A percentile compares a stretch with the other conserved stretches of the same genome.
phyloP scores from a whole-genome alignment of 768 basidiomycete species.

The Lactarius hengduanensis region DNA sequence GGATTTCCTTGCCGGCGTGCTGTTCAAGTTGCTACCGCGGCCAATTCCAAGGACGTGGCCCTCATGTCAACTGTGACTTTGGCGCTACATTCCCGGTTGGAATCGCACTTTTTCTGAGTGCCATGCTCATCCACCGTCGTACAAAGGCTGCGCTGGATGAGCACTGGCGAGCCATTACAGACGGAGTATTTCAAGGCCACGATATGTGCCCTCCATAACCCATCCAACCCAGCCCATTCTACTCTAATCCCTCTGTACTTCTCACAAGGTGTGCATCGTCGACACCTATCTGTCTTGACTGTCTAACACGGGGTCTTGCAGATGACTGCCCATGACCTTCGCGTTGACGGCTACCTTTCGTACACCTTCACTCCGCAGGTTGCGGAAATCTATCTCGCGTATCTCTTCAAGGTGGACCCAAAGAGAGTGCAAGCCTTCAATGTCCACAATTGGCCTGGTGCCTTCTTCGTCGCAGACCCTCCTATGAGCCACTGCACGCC shows the following conservation, averaged over 20 bases:
- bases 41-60: slow-evolving; percentile 20
- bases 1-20: slow-evolving; percentile 1
- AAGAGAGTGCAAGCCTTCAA: not conserved
- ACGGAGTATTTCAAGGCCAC: slow-evolving; percentile 16
- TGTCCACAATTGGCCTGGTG: not conserved
- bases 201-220: slow-evolving; percentile 1
- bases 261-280: slow-evolving; percentile 10
- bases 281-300: not conserved
- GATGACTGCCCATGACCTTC: slow-evolving; percentile 2
- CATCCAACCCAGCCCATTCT: not conserved
- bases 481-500: not conserved
- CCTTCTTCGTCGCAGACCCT: slow-evolving; percentile 8
- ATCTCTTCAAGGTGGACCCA: slow-evolving; percentile 13
- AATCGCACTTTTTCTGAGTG: not conserved
- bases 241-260: not conserved
- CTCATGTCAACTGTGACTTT: slow-evolving; percentile 3
- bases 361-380: slow-evolving; percentile 14
- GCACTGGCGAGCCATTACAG: slow-evolving; percentile 4
- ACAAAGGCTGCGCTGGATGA: slow-evolving; percentile 14
- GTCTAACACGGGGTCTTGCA: slow-evolving; percentile 1
- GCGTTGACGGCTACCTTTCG: slow-evolving; percentile 18
- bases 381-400: slow-evolving; percentile 9
- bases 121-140: not conserved
- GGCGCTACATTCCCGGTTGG: slow-evolving; percentile 3
- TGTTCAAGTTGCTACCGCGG: slow-evolving; percentile 3